Percentiles rank a stretch among this genome's conserved stretches.
Evolutionary conservation across 495 filamentous ascomycete genomes (phyloP).

Genomic region (Hyphodiscus hymeniophilus): DNA sequence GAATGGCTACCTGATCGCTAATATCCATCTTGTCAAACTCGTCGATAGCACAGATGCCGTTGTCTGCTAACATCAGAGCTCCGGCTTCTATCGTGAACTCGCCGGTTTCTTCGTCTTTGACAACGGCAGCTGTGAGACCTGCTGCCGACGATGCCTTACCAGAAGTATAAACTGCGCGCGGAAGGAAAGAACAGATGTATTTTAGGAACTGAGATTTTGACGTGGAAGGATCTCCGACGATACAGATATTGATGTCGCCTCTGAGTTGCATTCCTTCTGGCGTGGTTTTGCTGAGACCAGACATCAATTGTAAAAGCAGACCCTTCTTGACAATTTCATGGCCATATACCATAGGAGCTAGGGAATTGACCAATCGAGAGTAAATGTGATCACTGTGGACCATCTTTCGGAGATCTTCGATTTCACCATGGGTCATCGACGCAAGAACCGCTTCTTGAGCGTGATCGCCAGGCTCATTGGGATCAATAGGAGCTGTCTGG

Average conservation of each 20-base stretch:
- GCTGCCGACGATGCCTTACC: conserved; percentile 97
- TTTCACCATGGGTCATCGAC: conserved; percentile 73
- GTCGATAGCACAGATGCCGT: conserved; percentile 96
- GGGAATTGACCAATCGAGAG: conserved; percentile 79
- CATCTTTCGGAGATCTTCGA: conserved; percentile 84
- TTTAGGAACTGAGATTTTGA: conserved; percentile 98
- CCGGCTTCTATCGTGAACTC: conserved; percentile 99
- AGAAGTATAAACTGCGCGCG: conserved; percentile 94
- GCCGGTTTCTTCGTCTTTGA: conserved; percentile 96
- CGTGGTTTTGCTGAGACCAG: conserved; percentile 83
- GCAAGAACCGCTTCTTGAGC: conserved; percentile 82
- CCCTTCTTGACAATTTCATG: conserved; percentile 98
- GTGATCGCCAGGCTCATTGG: conserved; percentile 61
- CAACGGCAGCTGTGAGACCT: conserved; percentile 93
- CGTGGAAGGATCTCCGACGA: conserved; percentile 96
- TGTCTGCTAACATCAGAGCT: conserved; percentile 95
- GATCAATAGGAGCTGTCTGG: conserved; percentile 56
- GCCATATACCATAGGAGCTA: conserved; percentile 96
- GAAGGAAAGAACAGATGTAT: conserved; percentile 92
- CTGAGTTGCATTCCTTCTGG: conserved; percentile 87
- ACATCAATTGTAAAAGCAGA: conserved; percentile 84
- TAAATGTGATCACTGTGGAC: conserved; percentile 96
- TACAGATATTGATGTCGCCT: conserved; percentile 98
- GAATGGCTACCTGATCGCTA: conserved; percentile 93
- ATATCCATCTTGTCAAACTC: conserved; percentile 99